Conservation (phyloP, 345 rosid genomes). For the Aurinia saxatilis region DNA sequence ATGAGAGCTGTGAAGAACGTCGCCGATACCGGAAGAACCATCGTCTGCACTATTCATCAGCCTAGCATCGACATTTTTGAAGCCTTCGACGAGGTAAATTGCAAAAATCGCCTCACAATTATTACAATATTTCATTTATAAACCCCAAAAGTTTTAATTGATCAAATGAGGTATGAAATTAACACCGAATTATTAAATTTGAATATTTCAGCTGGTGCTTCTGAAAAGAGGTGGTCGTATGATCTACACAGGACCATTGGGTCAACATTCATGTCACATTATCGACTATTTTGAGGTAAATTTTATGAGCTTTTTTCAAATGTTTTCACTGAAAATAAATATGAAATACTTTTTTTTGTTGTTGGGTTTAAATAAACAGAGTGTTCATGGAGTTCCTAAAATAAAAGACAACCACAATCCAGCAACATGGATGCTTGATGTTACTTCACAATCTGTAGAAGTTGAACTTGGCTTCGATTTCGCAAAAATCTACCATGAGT, state of each 20-base stretch:
- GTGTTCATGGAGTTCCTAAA: conserved; percentile 48
- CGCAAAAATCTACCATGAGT: conserved; percentile 41
- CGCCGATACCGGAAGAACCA: conserved; percentile 73
- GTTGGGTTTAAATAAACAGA: conserved; percentile 27
- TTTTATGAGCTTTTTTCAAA: too few relatives aligned
- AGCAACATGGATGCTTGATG: conserved; percentile 79
- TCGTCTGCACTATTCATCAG: conserved; percentile 81
- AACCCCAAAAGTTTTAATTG: too few relatives aligned
- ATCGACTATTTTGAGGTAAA: conserved; percentile 69
- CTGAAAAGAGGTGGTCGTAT: conserved; percentile 62
- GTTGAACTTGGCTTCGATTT: conserved; percentile 54
- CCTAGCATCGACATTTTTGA: conserved; percentile 85
- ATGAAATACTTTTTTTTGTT: too few relatives aligned
- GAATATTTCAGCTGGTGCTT: conserved; percentile 67
- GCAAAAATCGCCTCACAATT: too few relatives aligned
- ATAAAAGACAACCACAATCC: conserved; percentile 66
- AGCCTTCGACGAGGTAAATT: conserved; percentile 78
- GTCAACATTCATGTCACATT: conserved; percentile 49
- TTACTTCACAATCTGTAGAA: conserved; percentile 56
- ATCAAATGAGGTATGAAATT: too few relatives aligned
- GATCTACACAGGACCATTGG: conserved; percentile 67
- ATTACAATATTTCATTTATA: background rate
- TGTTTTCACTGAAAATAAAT: too few relatives aligned
- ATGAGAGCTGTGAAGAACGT: conserved; percentile 79
- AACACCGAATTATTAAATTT: too few relatives aligned